Evolutionary conservation across 108 stramenopile genomes (phyloP), one percentile per base, ranked within the genome.

Genomic region (Nannochloropsis oceanica): DNA sequence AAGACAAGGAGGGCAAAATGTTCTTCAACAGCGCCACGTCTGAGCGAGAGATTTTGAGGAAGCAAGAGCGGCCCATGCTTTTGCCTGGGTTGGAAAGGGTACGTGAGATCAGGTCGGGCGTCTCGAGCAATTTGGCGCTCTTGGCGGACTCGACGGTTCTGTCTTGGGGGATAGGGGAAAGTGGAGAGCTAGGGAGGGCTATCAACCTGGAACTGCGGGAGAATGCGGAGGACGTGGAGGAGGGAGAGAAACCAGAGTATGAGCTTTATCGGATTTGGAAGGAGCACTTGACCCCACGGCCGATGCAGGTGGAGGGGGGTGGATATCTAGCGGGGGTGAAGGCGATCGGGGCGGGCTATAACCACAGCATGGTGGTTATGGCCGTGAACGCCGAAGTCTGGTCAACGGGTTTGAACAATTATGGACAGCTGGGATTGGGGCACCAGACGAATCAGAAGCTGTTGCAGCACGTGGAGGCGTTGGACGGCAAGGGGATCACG

Each of bases 341-440:
- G 82, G 82, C 88, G 27, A 85, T 98, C 27, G 93, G 94, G 8
- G 93, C 94, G 86, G 95, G 98, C 12, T 89, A 86, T 12, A 92
- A 92, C 87, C 96, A 97, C 88, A 84, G 94, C 13, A 80, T 99
- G 43, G 94, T 94, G 12, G 91, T 95, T 22, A 91, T 93, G 27
- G 22, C 27, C 22, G 83, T 42, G 24, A 91, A 91, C 26, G 85
- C 46, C 20, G 50, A 83, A 42, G 92, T 96, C 13, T 96, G 92
- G 86, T 86, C 92, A 12, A 88, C 91, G 83, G 98, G 98, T 18
- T 85, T 94, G 83, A 97, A 96, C 89, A 85, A 93, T 24, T 96
- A 95, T 89, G 98, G 97, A 7, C 96, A 97, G 90, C 89, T 97
- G 42, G 97, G 96, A 8, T 87, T 91, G 42, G 95, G 95, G 8